Conservation (phyloP, 495 filamentous ascomycete species). For the Clohesyomyces aquaticus region DNA sequence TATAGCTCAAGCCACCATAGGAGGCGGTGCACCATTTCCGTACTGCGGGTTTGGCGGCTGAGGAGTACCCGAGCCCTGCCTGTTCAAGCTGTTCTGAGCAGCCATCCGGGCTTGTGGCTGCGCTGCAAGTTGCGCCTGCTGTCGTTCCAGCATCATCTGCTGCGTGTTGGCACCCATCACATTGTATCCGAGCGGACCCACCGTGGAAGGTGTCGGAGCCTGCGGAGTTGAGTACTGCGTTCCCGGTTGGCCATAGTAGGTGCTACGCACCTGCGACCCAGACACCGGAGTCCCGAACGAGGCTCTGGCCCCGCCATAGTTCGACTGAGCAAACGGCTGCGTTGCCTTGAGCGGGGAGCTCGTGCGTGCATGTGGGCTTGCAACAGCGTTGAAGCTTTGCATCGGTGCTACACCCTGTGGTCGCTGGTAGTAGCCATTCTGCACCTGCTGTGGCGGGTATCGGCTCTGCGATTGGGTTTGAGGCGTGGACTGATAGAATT, state of each 20-base stretch:
- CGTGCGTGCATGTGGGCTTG: conserved; percentile 31
- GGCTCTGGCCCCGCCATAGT: conserved; percentile 23
- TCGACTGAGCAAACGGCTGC: conserved; percentile 10
- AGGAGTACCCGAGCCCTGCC: conserved; percentile 37
- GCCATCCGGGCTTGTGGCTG: conserved; percentile 40
- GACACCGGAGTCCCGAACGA: conserved; percentile 33
- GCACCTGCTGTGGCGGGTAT: conserved; percentile 23
- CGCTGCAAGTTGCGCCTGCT: conserved; percentile 40
- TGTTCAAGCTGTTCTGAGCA: conserved; percentile 34
- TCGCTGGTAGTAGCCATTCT: conserved; percentile 35
- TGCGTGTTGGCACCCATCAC: conserved; percentile 41
- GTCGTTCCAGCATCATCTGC: conserved; percentile 44
- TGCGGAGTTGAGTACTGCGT: conserved; percentile 31
- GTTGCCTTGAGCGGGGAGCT: conserved; percentile 36
- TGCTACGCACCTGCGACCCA: conserved; percentile 25
- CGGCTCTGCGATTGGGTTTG: conserved; percentile 35
- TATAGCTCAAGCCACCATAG: conserved; percentile 33
- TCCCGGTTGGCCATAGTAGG: conserved; percentile 24
- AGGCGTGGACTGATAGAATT: conserved; percentile 38
- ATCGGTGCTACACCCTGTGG: conserved; percentile 26
- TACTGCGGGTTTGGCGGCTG: conserved; percentile 34
- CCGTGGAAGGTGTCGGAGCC: conserved; percentile 25
- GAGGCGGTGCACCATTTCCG: conserved; percentile 13
- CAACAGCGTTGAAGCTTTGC: conserved; percentile 26
- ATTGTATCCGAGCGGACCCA: conserved; percentile 31